phyloP scores from a whole-genome alignment of 2,329 filamentous ascomycete genomes.

The Neocucurbitaria cava region DNA sequence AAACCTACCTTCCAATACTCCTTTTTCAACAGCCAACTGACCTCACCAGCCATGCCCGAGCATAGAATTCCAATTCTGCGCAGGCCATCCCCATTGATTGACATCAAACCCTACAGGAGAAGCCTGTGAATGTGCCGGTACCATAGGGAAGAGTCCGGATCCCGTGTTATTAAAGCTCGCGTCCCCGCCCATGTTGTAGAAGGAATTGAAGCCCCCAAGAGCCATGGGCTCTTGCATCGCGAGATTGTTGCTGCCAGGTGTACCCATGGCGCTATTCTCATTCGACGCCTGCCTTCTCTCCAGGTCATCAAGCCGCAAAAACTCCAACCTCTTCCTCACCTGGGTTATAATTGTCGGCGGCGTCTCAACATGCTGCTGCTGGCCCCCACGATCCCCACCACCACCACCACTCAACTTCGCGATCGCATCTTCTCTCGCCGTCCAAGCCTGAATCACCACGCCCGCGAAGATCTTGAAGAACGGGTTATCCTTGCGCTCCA shows the following conservation, averaged over 20 bases:
- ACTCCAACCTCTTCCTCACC: constrained; percentile 5
- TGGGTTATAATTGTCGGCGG: constrained; percentile 13
- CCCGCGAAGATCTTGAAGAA: constrained; percentile 57
- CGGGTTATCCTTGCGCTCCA: constrained; percentile 24
- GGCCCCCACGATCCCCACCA: too few species aligned
- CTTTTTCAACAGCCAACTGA: too few species aligned
- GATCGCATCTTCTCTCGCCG: constrained; percentile 16
- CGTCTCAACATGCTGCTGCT: background rate
- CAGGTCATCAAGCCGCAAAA: background rate
- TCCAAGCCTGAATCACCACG: constrained; percentile 63
- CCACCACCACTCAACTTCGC: too few species aligned
- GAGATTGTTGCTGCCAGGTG: background rate
- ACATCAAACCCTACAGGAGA: background rate
- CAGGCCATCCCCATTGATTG: constrained; percentile 12
- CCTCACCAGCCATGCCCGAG: constrained; percentile 11
- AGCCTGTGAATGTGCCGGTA: constrained; percentile 1
- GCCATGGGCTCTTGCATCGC: background rate
- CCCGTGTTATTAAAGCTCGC: background rate
- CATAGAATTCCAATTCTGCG: constrained; percentile 8
- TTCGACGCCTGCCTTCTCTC: background rate
- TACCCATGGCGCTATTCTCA: background rate
- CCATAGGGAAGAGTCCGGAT: background rate
- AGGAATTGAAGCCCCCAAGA: background rate
- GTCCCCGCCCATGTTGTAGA: background rate
- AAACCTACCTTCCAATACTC: too few species aligned